These are phyloP conservation scores for Cercospora sp. DNA, from an alignment of 2,329 filamentous ascomycete species.

Conservation along the genomic window DNA sequence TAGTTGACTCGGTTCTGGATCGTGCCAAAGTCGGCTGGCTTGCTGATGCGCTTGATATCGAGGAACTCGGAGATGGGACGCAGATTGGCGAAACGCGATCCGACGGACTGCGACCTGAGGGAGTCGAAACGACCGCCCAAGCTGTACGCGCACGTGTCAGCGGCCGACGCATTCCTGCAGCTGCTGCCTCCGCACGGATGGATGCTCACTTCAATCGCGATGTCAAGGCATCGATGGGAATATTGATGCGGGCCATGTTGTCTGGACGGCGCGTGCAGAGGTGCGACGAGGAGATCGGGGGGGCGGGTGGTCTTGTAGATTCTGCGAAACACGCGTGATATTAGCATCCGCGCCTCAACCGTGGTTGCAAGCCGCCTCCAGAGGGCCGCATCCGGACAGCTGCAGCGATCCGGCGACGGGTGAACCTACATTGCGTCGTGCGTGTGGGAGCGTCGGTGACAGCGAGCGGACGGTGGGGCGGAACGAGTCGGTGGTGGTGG, in stretches of 20 bases:
- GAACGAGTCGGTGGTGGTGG: background rate
- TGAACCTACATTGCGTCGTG: background rate
- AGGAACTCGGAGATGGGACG: constrained; percentile 90
- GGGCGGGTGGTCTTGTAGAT: background rate
- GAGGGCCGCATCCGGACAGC: background rate
- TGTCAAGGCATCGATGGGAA: constrained; percentile 87
- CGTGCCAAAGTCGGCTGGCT: constrained; percentile 87
- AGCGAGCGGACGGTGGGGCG: background rate
- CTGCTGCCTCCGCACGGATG: background rate
- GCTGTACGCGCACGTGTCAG: constrained; percentile 28
- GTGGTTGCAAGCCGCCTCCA: constrained; percentile 2
- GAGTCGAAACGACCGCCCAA: constrained; percentile 80
- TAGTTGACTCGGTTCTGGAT: constrained; percentile 93
- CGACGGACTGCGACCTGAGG: constrained; percentile 75
- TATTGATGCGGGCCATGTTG: constrained; percentile 67
- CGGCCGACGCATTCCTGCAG: background rate
- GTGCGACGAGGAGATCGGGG: constrained; percentile 2
- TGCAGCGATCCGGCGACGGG: constrained; percentile 9
- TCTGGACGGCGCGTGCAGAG: background rate
- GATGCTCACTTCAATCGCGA: constrained; percentile 69
- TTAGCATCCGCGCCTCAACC: constrained; percentile 7
- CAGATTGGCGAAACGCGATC: constrained; percentile 85
- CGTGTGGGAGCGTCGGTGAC: background rate
- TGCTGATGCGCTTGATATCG: constrained; percentile 92
- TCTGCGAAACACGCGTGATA: constrained; percentile 11